phyloP scores from a whole-genome alignment of 345 rosid species.

The Erodium maritimum region DNA sequence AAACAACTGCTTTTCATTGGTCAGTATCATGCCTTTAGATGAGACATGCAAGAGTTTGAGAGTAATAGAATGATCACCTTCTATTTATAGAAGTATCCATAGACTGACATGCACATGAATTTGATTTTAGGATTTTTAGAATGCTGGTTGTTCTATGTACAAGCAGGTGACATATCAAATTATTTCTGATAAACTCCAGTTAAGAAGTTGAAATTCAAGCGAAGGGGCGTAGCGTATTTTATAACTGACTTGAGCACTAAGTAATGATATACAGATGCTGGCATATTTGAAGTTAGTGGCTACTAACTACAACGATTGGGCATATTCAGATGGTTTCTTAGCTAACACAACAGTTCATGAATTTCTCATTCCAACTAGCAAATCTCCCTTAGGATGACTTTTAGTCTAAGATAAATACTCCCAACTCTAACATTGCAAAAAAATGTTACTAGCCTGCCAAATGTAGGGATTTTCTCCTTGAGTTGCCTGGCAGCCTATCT shows the following conservation, averaged over 20 bases:
- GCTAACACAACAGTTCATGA: not conserved
- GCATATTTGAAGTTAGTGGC: not conserved
- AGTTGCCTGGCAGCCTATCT: conserved; percentile 83
- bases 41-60: not conserved
- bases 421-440: not conserved
- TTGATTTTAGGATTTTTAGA: not conserved
- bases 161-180: not conserved
- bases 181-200: not conserved
- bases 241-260: not conserved
- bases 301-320: not conserved
- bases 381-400: not conserved
- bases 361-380: not conserved
- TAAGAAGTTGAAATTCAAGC: not conserved
- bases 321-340: not conserved
- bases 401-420: not conserved
- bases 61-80: not conserved
- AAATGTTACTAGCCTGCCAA: conserved; percentile 63
- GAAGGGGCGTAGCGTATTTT: no score
- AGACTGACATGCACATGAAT: not conserved
- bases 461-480: conserved; percentile 94
- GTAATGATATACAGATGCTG: not conserved
- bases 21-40: not conserved
- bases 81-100: not conserved
- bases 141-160: not conserved
- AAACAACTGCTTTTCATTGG: not conserved